These are phyloP conservation scores for Penicillium coffeae DNA, from an alignment of 495 filamentous ascomycete species.

Conservation along the genomic window DNA sequence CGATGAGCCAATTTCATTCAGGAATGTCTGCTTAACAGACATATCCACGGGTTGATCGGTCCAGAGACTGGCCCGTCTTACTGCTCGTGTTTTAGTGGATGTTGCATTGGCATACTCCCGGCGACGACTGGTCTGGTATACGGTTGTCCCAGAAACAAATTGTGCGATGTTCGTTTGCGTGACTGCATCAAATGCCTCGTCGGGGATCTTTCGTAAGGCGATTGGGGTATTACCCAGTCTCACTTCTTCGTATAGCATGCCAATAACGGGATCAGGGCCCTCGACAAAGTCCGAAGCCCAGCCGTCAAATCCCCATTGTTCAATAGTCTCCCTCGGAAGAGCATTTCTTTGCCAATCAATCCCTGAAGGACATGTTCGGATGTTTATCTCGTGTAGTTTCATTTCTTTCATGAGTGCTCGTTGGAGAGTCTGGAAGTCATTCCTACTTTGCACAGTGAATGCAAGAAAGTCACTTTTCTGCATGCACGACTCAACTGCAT, in stretches of 20 bases:
- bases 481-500: conserved; percentile 71
- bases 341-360: conserved; percentile 51
- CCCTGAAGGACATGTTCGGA: conserved; percentile 51
- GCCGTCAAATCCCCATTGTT: conserved; percentile 64
- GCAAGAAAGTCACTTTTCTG: conserved; percentile 58
- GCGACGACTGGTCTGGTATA: conserved; percentile 58
- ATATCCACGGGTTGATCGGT: conserved; percentile 71
- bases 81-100: conserved; percentile 56
- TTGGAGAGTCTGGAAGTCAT: conserved; percentile 69
- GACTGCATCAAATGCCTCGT: conserved; percentile 58
- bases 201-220: conserved; percentile 54
- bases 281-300: conserved; percentile 73
- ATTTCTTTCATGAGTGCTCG: conserved; percentile 38
- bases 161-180: conserved; percentile 36
- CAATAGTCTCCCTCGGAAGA: conserved; percentile 52
- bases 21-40: conserved; percentile 51
- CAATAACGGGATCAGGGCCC: conserved; percentile 79
- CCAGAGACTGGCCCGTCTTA: conserved; percentile 62
- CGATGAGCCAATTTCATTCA: conserved; percentile 39
- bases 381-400: conserved; percentile 60
- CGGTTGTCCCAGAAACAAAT: conserved; percentile 61
- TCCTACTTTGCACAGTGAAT: conserved; percentile 69
- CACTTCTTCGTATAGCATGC: conserved; percentile 74
- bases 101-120: conserved; percentile 68
- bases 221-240: conserved; percentile 65